A percentile compares a stretch with the other conserved stretches of the same genome.
phyloP scores from a whole-genome alignment of 2,329 filamentous ascomycete species.

The Calycina herbarum region DNA sequence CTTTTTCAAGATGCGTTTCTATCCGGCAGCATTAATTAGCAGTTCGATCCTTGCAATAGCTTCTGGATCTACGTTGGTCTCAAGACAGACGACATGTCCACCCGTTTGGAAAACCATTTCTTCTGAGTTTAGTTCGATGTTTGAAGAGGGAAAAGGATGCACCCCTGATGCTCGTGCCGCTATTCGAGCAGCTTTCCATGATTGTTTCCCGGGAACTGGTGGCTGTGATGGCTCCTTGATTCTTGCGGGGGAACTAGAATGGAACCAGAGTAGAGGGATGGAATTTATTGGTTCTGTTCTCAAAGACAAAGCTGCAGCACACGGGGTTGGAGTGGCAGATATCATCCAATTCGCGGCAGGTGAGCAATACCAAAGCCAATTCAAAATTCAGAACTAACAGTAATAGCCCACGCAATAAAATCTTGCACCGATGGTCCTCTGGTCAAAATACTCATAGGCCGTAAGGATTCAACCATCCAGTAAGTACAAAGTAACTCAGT shows the following conservation, averaged over 20 bases:
- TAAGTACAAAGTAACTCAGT: neutral
- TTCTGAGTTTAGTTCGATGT: neutral
- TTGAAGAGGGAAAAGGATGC: constrained; percentile 8
- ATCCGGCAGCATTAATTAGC: neutral
- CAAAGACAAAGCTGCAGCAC: neutral
- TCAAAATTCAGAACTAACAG: neutral
- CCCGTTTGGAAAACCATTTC: constrained; percentile 4
- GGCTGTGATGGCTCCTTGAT: constrained; percentile 8
- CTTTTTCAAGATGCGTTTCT: neutral
- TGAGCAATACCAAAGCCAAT: neutral
- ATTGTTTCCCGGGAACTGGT: constrained; percentile 7
- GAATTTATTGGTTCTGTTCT: constrained; percentile 2
- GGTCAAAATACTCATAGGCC: neutral
- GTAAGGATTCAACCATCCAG: neutral
- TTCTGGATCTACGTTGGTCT: neutral
- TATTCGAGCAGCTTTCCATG: constrained; percentile 10
- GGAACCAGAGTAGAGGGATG: neutral
- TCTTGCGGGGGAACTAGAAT: neutral
- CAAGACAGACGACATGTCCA: constrained; percentile 5
- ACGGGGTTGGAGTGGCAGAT: constrained; percentile 5
- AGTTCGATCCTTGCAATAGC: neutral
- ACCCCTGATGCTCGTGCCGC: neutral
- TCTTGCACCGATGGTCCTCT: neutral
- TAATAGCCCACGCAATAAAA: constrained; percentile 7
- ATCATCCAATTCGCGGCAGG: constrained; percentile 10